These are phyloP conservation scores for Trichoderma brevicompactum DNA, from an alignment of 2,329 filamentous ascomycete genomes.

Conservation along the genomic window DNA sequence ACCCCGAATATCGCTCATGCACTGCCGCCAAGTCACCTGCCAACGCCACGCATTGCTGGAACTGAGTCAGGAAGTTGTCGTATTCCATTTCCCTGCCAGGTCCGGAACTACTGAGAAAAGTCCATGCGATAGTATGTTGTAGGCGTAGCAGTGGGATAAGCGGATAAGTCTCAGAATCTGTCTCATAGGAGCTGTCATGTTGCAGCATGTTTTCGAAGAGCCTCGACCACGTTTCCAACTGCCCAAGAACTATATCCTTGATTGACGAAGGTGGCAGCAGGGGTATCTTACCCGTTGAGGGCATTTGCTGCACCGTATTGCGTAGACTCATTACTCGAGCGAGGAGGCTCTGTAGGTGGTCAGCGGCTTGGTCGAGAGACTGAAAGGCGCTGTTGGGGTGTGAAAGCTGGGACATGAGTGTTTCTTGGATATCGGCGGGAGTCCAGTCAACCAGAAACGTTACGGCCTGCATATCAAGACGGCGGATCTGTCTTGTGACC, in stretches of 20 bases:
- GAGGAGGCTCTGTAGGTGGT: background rate
- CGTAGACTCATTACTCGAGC: background rate
- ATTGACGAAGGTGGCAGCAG: background rate
- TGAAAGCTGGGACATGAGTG: background rate
- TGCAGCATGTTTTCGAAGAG: background rate
- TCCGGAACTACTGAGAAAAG: background rate
- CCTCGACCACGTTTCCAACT: slow-evolving; percentile 11
- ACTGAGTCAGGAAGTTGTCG: slow-evolving; percentile 5
- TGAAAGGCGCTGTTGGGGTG: background rate
- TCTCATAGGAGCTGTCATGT: background rate
- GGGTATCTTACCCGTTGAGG: background rate
- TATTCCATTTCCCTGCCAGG: slow-evolving; percentile 12
- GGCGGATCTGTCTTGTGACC: slow-evolving; percentile 10
- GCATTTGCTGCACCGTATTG: slow-evolving; percentile 1
- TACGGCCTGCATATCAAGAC: slow-evolving; percentile 4
- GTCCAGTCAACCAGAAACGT: slow-evolving; percentile 8
- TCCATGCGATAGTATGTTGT: slow-evolving; percentile 3
- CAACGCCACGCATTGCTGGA: slow-evolving; percentile 2
- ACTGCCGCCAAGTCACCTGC: background rate
- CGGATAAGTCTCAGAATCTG: background rate
- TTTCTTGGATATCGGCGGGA: background rate
- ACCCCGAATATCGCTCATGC: slow-evolving; percentile 14
- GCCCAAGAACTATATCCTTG: background rate
- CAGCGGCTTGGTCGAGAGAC: slow-evolving; percentile 11
- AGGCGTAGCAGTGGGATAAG: background rate